phyloP scores from a whole-genome alignment of 768 basidiomycete genomes.

The Amanita brunnescens region DNA sequence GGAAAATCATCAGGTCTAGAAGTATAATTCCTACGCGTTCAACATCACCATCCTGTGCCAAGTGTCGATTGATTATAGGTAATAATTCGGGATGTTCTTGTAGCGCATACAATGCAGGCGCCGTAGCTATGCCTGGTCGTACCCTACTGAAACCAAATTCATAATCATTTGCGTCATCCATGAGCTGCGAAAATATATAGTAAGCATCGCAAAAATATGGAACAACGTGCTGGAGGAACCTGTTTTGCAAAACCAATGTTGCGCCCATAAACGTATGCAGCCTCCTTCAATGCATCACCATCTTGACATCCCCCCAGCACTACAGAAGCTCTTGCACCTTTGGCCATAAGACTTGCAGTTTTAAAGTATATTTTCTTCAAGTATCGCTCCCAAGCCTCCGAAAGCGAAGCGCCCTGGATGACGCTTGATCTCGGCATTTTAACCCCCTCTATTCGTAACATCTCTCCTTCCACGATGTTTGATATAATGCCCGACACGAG shows the following conservation, averaged over 20 bases:
- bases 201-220: slow-evolving; percentile 2
- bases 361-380: slow-evolving; percentile 75
- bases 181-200: slow-evolving; percentile 41
- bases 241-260: slow-evolving; percentile 80
- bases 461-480: slow-evolving; percentile 95
- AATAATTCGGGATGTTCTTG: slow-evolving; percentile 75
- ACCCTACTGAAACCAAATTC: slow-evolving; percentile 30
- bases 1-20: not conserved
- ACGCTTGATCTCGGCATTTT: slow-evolving; percentile 30
- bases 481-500: slow-evolving; percentile 86
- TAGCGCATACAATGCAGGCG: slow-evolving; percentile 78
- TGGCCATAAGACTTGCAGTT: slow-evolving; percentile 87
- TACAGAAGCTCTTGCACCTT: slow-evolving; percentile 74
- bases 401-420: slow-evolving; percentile 19
- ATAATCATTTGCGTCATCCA: slow-evolving; percentile 78
- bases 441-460: slow-evolving; percentile 63
- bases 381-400: slow-evolving; percentile 66
- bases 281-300: slow-evolving; percentile 80
- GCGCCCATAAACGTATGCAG: slow-evolving; percentile 84
- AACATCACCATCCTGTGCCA: slow-evolving; percentile 69
- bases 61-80: slow-evolving; percentile 72
- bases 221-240: slow-evolving; percentile 16
- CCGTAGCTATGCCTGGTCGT: slow-evolving; percentile 48
- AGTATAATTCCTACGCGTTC: slow-evolving; percentile 47
- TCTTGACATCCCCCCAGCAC: slow-evolving; percentile 77